Conservation (phyloP, 2,329 filamentous ascomycete genomes). For the Hymenoscyphus salicellus region DNA sequence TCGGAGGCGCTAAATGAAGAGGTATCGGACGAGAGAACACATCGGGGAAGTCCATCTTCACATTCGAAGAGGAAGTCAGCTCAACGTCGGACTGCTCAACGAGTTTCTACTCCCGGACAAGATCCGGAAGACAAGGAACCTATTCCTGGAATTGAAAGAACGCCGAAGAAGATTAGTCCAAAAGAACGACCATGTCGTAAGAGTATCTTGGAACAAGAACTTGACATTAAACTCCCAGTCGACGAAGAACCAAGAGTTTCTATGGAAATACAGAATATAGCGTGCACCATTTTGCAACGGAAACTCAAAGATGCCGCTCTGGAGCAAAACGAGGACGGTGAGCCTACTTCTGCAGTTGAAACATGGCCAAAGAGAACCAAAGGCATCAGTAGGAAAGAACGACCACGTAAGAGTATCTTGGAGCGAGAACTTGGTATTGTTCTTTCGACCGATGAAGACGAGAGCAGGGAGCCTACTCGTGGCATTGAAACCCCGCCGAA, state of each 20-base stretch:
- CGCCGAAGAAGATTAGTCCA: background rate
- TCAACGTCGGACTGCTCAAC: background rate
- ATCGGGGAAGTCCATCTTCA: background rate
- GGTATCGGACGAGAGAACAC: background rate
- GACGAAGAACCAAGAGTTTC: no score
- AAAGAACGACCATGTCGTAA: background rate
- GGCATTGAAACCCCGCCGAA: no score
- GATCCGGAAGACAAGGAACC: background rate
- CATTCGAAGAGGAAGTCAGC: background rate
- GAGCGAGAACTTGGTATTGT: slow-evolving; percentile 2
- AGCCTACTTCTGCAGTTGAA: no score
- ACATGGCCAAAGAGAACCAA: no score
- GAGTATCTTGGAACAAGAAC: slow-evolving; percentile 1
- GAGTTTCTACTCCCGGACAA: background rate
- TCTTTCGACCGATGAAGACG: no score
- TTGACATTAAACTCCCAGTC: background rate
- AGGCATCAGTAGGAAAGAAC: background rate
- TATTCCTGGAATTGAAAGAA: background rate
- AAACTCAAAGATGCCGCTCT: no score
- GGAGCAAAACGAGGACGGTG: no score
- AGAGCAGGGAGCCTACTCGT: no score
- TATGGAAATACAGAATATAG: no score
- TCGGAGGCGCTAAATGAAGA: background rate
- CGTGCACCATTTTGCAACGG: no score
- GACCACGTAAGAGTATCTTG: background rate